phyloP scores from a whole-genome alignment of 441 rosid genomes.

The Aleurites moluccanus region DNA sequence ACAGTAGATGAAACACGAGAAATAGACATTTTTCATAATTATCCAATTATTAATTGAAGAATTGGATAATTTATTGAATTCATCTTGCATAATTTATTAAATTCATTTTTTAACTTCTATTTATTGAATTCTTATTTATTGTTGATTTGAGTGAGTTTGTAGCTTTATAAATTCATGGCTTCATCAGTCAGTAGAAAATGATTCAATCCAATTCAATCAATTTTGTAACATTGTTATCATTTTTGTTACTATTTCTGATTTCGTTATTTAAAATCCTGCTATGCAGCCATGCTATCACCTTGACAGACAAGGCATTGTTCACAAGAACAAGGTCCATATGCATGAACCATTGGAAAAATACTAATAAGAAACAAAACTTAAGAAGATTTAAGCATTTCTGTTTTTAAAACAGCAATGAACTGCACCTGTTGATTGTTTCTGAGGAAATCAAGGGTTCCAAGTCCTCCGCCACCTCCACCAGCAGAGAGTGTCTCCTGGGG shows the following conservation, averaged over 20 bases:
- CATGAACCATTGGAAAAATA: not conserved
- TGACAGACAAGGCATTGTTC: not conserved
- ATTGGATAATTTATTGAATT: too few species aligned
- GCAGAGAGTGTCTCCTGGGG: constrained; percentile 67
- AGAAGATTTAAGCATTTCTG: not conserved
- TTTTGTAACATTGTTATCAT: too few species aligned
- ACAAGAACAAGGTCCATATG: not conserved
- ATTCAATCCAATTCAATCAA: not conserved
- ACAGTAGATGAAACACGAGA: not conserved
- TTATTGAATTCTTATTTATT: too few species aligned
- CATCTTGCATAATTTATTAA: too few species aligned
- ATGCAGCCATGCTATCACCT: not conserved
- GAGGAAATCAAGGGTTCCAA: constrained; percentile 87
- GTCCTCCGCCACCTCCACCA: constrained; percentile 49
- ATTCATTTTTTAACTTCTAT: too few species aligned
- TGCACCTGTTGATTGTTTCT: constrained; percentile 87
- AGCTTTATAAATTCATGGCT: too few species aligned
- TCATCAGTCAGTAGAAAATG: too few species aligned
- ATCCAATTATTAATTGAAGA: too few species aligned
- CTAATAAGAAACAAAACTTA: not conserved
- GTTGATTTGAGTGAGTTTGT: too few species aligned
- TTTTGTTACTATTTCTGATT: constrained; percentile 38
- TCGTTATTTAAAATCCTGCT: too few species aligned
- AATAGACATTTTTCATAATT: constrained; percentile 21
- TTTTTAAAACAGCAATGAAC: constrained; percentile 14